phyloP scores from a whole-genome alignment of 2,329 filamentous ascomycete genomes.

The Colletotrichum costaricense region DNA sequence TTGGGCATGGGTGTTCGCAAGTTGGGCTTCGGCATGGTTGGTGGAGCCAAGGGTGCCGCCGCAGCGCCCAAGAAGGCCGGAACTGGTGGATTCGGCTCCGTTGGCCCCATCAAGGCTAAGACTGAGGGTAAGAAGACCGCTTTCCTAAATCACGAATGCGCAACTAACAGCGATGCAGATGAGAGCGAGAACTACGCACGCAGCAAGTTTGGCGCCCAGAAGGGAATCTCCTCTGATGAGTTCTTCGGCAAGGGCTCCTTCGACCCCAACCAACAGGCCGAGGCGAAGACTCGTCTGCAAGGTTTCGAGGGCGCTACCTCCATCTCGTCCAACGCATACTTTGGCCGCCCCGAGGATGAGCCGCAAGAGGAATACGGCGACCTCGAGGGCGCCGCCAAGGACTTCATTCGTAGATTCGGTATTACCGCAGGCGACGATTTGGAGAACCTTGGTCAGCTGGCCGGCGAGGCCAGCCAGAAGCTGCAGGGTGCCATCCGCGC shows the following conservation, averaged over 20 bases:
- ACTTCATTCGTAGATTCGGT: slow-evolving; percentile 94
- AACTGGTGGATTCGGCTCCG: slow-evolving; percentile 87
- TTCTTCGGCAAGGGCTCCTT: slow-evolving; percentile 94
- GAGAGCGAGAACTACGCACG: slow-evolving; percentile 88
- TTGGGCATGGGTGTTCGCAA: slow-evolving; percentile 89
- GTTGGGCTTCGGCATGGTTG: slow-evolving; percentile 89
- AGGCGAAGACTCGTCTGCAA: slow-evolving; percentile 88
- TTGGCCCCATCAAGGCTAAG: slow-evolving; percentile 78
- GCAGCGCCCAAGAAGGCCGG: slow-evolving; percentile 73
- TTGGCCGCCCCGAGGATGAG: slow-evolving; percentile 91
- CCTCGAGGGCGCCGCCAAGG: slow-evolving; percentile 91
- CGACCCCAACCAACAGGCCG: slow-evolving; percentile 82
- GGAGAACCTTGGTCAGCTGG: slow-evolving; percentile 84
- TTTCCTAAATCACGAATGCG: background rate
- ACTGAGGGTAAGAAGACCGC: slow-evolving; percentile 68
- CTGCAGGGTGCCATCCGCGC: slow-evolving; percentile 81
- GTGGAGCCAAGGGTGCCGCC: slow-evolving; percentile 68
- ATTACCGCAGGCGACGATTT: slow-evolving; percentile 96
- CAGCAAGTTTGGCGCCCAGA: slow-evolving; percentile 89
- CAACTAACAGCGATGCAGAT: slow-evolving; percentile 51
- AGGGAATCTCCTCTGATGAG: slow-evolving; percentile 97
- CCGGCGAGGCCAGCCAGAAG: slow-evolving; percentile 87
- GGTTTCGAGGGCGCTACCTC: slow-evolving; percentile 92
- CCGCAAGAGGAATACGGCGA: slow-evolving; percentile 85
- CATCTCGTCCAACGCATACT: slow-evolving; percentile 98